These are phyloP conservation scores for Dryadomyces sulphureus DNA, from an alignment of 2,329 filamentous ascomycete genomes.

Conservation along the genomic window DNA sequence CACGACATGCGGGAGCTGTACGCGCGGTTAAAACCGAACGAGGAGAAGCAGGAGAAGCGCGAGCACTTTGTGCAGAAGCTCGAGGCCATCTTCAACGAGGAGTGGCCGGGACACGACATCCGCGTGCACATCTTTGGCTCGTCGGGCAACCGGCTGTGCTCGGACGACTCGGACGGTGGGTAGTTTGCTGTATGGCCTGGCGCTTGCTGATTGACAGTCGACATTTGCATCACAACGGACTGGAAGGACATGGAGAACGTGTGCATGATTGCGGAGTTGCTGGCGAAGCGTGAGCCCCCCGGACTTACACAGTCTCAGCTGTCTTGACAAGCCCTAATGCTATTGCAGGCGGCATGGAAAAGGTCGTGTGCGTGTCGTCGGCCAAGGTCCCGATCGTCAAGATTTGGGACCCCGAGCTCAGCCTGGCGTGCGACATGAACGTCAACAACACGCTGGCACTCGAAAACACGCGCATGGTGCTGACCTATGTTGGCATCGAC, in stretches of 20 bases:
- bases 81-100: conserved; percentile 71
- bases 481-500: conserved; percentile 90
- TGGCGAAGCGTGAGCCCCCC: conserved; percentile 60
- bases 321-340: not conserved
- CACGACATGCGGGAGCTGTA: conserved; percentile 79
- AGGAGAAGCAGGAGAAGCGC: conserved; percentile 62
- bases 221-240: conserved; percentile 90
- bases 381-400: conserved; percentile 98
- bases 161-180: conserved; percentile 88
- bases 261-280: conserved; percentile 74
- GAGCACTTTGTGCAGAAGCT: conserved; percentile 71
- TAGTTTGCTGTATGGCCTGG: conserved; percentile 10
- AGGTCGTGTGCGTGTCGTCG: conserved; percentile 83
- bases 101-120: conserved; percentile 87
- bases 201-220: conserved; percentile 42
- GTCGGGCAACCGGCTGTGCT: conserved; percentile 87
- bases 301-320: not conserved
- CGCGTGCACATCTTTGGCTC: conserved; percentile 94
- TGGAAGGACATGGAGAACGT: conserved; percentile 80
- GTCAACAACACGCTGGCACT: conserved; percentile 93
- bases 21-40: conserved; percentile 67
- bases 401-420: conserved; percentile 89
- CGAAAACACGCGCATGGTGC: conserved; percentile 96
- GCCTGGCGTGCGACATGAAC: conserved; percentile 91
- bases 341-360: conserved; percentile 75